A percentile compares a stretch with the other conserved stretches of the same genome.
Evolutionary conservation across 1,284 basidiomycete genomes (phyloP).

Genomic region (Ustilago nuda): DNA sequence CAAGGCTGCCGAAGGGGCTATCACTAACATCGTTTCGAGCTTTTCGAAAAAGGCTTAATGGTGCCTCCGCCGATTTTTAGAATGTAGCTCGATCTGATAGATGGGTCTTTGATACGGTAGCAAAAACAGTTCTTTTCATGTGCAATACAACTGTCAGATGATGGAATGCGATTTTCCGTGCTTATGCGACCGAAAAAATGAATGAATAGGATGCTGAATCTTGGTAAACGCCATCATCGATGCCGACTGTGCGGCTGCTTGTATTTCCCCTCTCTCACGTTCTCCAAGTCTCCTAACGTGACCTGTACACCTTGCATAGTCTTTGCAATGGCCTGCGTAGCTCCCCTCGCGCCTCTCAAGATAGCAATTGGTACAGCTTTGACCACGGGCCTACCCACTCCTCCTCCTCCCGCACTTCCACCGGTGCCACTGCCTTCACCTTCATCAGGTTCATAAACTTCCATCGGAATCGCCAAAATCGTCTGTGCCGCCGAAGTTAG

Average conservation of each 20-base stretch:
- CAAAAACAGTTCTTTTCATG: neutral
- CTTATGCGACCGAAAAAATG: neutral
- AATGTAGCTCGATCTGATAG: too few species aligned
- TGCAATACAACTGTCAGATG: neutral
- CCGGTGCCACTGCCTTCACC: neutral
- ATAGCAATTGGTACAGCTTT: constrained; percentile 96
- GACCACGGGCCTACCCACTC: constrained; percentile 77
- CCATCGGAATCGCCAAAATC: constrained; percentile 98
- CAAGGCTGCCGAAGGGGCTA: constrained; percentile 44
- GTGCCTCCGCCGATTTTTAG: too few species aligned
- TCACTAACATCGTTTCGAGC: constrained; percentile 35
- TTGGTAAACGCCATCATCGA: neutral
- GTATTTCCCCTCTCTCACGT: constrained; percentile 57
- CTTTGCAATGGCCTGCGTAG: constrained; percentile 93
- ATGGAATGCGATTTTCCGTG: neutral
- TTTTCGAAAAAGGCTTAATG: constrained; percentile 20
- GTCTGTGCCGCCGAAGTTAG: constrained; percentile 94
- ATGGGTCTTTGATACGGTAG: too few species aligned
- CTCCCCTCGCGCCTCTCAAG: constrained; percentile 94
- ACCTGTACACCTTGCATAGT: constrained; percentile 92
- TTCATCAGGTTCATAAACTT: constrained; percentile 85
- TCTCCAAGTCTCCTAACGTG: constrained; percentile 68
- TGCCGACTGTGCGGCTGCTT: constrained; percentile 30
- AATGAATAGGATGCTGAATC: neutral
- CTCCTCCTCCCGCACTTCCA: constrained; percentile 58